Percentiles rank a stretch among this genome's conserved stretches.
Evolutionary conservation across 2,329 filamentous ascomycete species (phyloP).

Genomic region (Fusarium cicatricum): DNA sequence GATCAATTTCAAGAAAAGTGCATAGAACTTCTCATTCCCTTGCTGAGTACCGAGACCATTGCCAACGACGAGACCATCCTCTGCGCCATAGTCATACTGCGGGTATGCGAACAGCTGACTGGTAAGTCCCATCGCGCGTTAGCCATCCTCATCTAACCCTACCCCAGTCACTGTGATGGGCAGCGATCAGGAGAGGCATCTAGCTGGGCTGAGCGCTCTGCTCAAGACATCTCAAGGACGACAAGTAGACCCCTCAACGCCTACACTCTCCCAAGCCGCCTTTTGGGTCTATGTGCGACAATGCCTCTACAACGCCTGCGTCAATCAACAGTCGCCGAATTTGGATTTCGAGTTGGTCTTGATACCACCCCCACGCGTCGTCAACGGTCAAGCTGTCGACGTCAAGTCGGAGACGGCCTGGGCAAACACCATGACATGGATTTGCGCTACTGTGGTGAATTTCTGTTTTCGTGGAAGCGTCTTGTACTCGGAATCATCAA

Average conservation of each 20-base stretch:
- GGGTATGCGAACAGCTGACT: conserved; percentile 19
- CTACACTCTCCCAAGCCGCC: conserved; percentile 26
- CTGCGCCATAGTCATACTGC: conserved; percentile 22
- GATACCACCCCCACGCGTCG: conserved; percentile 2
- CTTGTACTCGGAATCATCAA: conserved; percentile 5
- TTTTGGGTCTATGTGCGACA: conserved; percentile 33
- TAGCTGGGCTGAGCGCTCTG: conserved; percentile 23
- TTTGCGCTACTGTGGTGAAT: conserved; percentile 27
- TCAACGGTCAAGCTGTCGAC: conserved; percentile 2
- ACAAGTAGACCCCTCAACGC: conserved; percentile 21
- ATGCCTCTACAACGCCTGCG: conserved; percentile 30
- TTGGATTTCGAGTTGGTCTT: conserved; percentile 12
- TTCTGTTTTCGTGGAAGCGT: conserved; percentile 20
- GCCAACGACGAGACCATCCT: conserved; percentile 9
- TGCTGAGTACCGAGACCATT: conserved; percentile 8
- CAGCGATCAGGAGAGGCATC: conserved; percentile 29
- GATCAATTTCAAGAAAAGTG: conserved; percentile 9
- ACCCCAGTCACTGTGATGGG: conserved; percentile 4
- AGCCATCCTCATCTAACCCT: not conserved
- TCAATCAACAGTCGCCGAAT: conserved; percentile 30
- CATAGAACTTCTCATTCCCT: conserved; percentile 11
- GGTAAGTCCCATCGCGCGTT: conserved; percentile 4
- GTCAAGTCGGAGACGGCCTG: conserved; percentile 26
- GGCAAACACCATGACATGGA: conserved; percentile 33
- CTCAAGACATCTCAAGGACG: conserved; percentile 28